These are phyloP conservation scores for Hypoxylon fragiforme DNA, from an alignment of 495 filamentous ascomycete genomes.

Conservation along the genomic window DNA sequence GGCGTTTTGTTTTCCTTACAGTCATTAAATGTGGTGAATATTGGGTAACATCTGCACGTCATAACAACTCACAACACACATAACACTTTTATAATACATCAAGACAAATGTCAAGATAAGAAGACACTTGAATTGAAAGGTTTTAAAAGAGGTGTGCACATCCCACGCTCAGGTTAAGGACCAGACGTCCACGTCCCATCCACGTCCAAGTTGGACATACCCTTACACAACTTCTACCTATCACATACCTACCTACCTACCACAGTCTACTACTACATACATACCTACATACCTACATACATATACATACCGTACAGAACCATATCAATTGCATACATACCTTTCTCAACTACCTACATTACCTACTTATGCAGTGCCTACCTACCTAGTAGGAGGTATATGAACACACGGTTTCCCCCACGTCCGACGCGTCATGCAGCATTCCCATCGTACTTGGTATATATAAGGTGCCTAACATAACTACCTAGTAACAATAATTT, in stretches of 20 bases:
- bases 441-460: constrained; percentile 9
- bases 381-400: background rate
- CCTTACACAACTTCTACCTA: background rate
- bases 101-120: no score
- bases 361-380: background rate
- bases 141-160: constrained; percentile 20
- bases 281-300: no score
- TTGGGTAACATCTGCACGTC: constrained; percentile 37
- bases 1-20: background rate
- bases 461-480: constrained; percentile 17
- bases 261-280: background rate
- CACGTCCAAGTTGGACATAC: background rate
- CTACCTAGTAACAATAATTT: constrained; percentile 5
- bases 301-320: background rate
- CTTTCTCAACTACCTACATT: no score
- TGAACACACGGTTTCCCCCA: constrained; percentile 2
- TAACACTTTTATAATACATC: no score
- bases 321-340: no score
- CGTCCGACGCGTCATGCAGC: constrained; percentile 25
- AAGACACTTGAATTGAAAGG: background rate
- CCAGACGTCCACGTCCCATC: background rate
- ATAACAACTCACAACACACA: constrained; percentile 23
- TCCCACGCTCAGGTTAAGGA: constrained; percentile 13
- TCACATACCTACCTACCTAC: background rate
- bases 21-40: constrained; percentile 15